Evolutionary conservation across 371 early-diverging fungal species (phyloP).

Genomic region (Mucor sp.): DNA sequence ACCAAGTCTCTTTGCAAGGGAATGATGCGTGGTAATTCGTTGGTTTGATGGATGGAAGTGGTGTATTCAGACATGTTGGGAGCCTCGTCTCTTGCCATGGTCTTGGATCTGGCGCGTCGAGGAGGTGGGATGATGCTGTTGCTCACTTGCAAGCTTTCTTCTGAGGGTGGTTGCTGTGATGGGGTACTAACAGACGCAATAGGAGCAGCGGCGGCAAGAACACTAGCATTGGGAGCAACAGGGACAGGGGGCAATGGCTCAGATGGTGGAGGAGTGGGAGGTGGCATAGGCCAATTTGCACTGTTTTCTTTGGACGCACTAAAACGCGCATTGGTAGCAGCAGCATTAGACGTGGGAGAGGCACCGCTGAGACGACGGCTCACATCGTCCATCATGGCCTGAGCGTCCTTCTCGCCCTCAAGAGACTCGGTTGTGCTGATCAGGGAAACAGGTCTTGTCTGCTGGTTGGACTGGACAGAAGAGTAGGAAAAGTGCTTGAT

Average conservation of each 20-base stretch:
- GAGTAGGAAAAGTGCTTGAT: constrained; percentile 29
- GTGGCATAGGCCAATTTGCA: constrained; percentile 32
- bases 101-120: constrained; percentile 22
- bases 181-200: neutral
- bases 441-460: constrained; percentile 10
- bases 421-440: constrained; percentile 1
- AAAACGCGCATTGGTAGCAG: neutral
- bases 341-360: neutral
- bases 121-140: constrained; percentile 10
- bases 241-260: constrained; percentile 39
- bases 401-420: neutral
- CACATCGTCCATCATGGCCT: neutral
- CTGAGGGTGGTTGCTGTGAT: neutral
- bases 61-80: constrained; percentile 16
- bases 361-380: constrained; percentile 3
- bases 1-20: constrained; percentile 2
- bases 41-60: constrained; percentile 16
- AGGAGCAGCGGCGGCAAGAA: constrained; percentile 1
- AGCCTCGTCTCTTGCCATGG: constrained; percentile 15
- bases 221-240: neutral
- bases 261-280: constrained; percentile 36
- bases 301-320: constrained; percentile 13
- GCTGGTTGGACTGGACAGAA: constrained; percentile 21
- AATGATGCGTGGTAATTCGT: constrained; percentile 22
- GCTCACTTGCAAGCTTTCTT: neutral